Percentiles rank a stretch among this genome's conserved stretches.
phyloP scores from a whole-genome alignment of 75 land plant genomes.

The Selaginella tamariscina region DNA sequence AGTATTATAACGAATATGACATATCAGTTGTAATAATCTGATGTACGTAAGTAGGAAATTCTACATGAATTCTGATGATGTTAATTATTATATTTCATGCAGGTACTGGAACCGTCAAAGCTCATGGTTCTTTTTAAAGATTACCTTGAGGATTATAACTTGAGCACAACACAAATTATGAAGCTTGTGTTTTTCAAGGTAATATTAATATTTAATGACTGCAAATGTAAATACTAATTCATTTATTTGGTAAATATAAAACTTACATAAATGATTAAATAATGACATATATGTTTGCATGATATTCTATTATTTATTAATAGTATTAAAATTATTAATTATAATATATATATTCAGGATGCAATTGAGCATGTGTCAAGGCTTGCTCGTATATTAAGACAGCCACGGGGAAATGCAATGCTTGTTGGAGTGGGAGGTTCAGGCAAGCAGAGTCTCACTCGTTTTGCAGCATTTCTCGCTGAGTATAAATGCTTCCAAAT shows the following conservation, averaged over 20 bases:
- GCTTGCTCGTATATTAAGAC: slow-evolving; percentile 22
- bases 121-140: slow-evolving; percentile 19
- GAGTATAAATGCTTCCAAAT: slow-evolving; percentile 32
- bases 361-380: slow-evolving; percentile 28
- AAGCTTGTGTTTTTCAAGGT: slow-evolving; percentile 29
- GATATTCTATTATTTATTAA: too few species aligned
- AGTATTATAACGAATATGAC: too few species aligned
- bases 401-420: slow-evolving; percentile 35
- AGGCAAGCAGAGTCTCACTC: slow-evolving; percentile 30
- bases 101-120: slow-evolving; percentile 1
- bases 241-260: too few species aligned
- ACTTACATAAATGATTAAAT: too few species aligned
- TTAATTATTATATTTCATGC: background rate
- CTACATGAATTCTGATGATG: background rate
- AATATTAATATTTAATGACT: too few species aligned
- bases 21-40: too few species aligned
- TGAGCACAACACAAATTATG: slow-evolving; percentile 28
- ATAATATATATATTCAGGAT: too few species aligned
- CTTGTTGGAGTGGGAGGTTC: slow-evolving; percentile 34
- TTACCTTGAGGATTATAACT: slow-evolving; percentile 31
- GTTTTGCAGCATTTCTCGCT: slow-evolving; percentile 23
- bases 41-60: too few species aligned
- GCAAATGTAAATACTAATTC: too few species aligned
- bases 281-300: too few species aligned
- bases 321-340: too few species aligned